Evolutionary conservation across 371 early-diverging fungal genomes (phyloP), one percentile per base, ranked within the genome.

Genomic region (Entomophthora muscae): DNA sequence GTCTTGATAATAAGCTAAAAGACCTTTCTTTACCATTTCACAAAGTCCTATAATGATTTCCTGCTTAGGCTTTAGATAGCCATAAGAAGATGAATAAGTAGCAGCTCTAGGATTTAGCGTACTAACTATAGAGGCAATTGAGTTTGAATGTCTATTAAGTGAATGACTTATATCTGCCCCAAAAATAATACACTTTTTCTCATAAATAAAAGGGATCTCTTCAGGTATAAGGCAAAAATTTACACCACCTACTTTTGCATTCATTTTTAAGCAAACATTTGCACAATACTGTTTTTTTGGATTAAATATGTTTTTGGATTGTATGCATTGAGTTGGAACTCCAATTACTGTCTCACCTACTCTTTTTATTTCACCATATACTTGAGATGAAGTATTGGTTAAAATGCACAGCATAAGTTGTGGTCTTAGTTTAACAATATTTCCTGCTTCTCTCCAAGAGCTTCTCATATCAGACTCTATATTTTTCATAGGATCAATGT

Each of bases 81-180:
- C 81, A 32, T 92, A 80, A 3, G 86, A 71, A 24, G 92, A 84
- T 1, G 88, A 83, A 66, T 90, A 96, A 23, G 87, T 77, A n/a
- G 91, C 83, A 31, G 89, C 89, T 70, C 84, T 79, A 10, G 82
- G 76, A 72, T 96, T 93, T 78, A 91, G 83, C n/a, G 90, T 85
- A 1, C 85, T 91, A 17, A 90, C 91, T 2, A 93, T 74, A 0
- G 93, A 81, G 10, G 95, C 93, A 67, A 98, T 89, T 7, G 91
- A 91, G n/a, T 75, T 76, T 53, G 74, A 72, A 33, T 85, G 80
- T 12, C 92, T 90, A 32, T 88, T 86, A 26, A 80, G 83, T 52
- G 92, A 88, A 64, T 92, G 92, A 1, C 91, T 86, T 12, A 98
- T 91, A 77, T 98, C 98, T 42, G 93, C 94, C 53, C 98, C 98